phyloP scores from a whole-genome alignment of 1,284 basidiomycete genomes.

The Kalmanozyma brasiliensis region DNA sequence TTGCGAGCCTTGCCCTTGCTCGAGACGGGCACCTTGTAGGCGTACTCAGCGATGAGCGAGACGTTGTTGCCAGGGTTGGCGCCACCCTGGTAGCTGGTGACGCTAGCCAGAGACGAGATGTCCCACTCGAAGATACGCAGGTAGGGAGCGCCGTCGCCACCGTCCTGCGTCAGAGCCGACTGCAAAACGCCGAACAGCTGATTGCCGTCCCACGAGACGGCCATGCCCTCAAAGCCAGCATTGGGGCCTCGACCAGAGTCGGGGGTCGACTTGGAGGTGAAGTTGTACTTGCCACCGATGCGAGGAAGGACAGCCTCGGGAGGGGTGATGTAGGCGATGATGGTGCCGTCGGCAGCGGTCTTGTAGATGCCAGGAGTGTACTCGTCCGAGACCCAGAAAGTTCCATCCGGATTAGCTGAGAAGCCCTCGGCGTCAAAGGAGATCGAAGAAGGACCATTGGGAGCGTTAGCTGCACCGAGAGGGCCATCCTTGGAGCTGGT shows the following conservation, averaged over 20 bases:
- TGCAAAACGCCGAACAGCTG: constrained; percentile 76
- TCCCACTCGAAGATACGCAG: constrained; percentile 40
- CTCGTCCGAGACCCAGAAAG: constrained; percentile 72
- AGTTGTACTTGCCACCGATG: constrained; percentile 72
- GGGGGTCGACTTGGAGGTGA: constrained; percentile 73
- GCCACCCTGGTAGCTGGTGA: constrained; percentile 62
- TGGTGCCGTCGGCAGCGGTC: constrained; percentile 71
- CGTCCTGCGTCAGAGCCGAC: constrained; percentile 75
- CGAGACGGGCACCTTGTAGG: constrained; percentile 74
- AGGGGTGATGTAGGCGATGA: constrained; percentile 75
- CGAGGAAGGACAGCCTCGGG: constrained; percentile 73
- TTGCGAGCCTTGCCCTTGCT: constrained; percentile 72
- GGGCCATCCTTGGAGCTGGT: constrained; percentile 42
- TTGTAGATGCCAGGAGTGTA: constrained; percentile 78
- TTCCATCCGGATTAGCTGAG: constrained; percentile 73
- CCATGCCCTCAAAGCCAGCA: constrained; percentile 76
- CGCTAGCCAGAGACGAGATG: constrained; percentile 23
- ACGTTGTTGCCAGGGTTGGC: constrained; percentile 63
- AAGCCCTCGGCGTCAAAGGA: constrained; percentile 76
- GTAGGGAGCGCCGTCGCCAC: constrained; percentile 66
- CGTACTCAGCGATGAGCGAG: constrained; percentile 72
- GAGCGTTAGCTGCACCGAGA: constrained; percentile 69
- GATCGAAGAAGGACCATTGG: constrained; percentile 64
- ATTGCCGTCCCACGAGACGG: constrained; percentile 71
- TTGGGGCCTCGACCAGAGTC: constrained; percentile 69